These are phyloP conservation scores for Aspergillus ochraceoroseus DNA, from an alignment of 2,329 filamentous ascomycete species.

Conservation along the genomic window DNA sequence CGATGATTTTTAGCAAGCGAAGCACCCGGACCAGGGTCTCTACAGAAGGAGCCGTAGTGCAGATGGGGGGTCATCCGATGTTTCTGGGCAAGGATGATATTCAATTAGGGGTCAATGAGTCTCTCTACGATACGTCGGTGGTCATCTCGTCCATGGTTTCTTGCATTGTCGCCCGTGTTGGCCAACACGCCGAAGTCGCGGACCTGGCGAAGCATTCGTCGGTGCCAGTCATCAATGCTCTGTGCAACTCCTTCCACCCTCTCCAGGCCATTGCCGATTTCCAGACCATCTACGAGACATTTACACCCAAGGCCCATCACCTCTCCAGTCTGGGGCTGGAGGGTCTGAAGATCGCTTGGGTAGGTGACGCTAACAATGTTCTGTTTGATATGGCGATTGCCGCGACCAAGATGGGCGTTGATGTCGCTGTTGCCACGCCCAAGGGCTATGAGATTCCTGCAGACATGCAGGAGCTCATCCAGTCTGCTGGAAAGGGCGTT, in stretches of 20 bases:
- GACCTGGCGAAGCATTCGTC: constrained; percentile 65
- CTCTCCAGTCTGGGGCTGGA: constrained; percentile 61
- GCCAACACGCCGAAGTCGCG: constrained; percentile 68
- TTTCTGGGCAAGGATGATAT: constrained; percentile 95
- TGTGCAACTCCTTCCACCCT: constrained; percentile 88
- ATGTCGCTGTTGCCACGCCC: constrained; percentile 83
- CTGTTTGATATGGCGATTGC: constrained; percentile 88
- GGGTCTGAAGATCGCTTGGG: constrained; percentile 88
- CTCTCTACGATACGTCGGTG: constrained; percentile 81
- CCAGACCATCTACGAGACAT: constrained; percentile 78
- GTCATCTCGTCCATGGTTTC: constrained; percentile 94
- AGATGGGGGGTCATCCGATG: constrained; percentile 90
- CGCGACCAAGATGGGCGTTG: constrained; percentile 78
- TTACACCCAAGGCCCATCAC: constrained; percentile 48
- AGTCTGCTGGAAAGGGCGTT: constrained; percentile 55
- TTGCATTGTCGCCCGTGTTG: constrained; percentile 74
- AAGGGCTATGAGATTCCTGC: constrained; percentile 75
- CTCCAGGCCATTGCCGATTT: constrained; percentile 93
- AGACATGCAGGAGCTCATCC: constrained; percentile 68
- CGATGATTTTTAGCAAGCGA: constrained; percentile 95
- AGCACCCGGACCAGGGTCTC: constrained; percentile 90
- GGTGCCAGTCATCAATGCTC: constrained; percentile 78
- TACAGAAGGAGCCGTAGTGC: constrained; percentile 82
- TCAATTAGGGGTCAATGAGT: constrained; percentile 90
- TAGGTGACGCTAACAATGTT: constrained; percentile 96